These are phyloP conservation scores for Crithidia sp. DNA, from an alignment of 208 protist genomes.

Conservation along the genomic window DNA sequence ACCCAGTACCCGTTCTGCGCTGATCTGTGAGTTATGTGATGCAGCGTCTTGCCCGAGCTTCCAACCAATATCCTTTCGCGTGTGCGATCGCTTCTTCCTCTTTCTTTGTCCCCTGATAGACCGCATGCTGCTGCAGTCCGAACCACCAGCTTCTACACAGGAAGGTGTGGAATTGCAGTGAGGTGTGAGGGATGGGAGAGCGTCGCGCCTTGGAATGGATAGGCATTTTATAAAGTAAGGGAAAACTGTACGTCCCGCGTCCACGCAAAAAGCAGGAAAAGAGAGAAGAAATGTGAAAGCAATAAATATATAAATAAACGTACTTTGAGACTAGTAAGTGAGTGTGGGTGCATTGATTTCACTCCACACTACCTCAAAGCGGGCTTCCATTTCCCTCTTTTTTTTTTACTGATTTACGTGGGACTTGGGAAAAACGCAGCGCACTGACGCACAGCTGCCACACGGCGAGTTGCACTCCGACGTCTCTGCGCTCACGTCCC, in stretches of 20 bases:
- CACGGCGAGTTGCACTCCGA: conserved; percentile 3
- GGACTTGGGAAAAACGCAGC: not conserved
- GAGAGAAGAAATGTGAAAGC: not conserved
- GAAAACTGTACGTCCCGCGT: not conserved
- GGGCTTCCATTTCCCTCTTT: not conserved
- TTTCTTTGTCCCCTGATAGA: too few relatives aligned
- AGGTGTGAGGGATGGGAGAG: too few relatives aligned
- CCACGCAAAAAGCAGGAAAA: not conserved
- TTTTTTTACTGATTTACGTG: not conserved
- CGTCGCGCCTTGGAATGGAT: too few relatives aligned
- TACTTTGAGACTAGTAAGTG: too few relatives aligned
- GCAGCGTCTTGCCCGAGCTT: not conserved
- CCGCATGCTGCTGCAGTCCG: too few relatives aligned
- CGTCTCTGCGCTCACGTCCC: not conserved
- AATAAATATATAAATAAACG: not conserved
- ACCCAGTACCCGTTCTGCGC: too few relatives aligned
- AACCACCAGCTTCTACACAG: too few relatives aligned
- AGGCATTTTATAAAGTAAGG: not conserved
- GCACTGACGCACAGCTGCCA: not conserved
- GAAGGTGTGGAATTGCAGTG: too few relatives aligned
- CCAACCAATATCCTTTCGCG: too few relatives aligned
- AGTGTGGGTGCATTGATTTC: too few relatives aligned
- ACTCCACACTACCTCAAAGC: too few relatives aligned
- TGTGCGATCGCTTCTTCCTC: too few relatives aligned
- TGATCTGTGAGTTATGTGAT: not conserved